Evolutionary conservation across 148 eudicot genomes (phyloP).

Genomic region (Chenopodium suecicum): DNA sequence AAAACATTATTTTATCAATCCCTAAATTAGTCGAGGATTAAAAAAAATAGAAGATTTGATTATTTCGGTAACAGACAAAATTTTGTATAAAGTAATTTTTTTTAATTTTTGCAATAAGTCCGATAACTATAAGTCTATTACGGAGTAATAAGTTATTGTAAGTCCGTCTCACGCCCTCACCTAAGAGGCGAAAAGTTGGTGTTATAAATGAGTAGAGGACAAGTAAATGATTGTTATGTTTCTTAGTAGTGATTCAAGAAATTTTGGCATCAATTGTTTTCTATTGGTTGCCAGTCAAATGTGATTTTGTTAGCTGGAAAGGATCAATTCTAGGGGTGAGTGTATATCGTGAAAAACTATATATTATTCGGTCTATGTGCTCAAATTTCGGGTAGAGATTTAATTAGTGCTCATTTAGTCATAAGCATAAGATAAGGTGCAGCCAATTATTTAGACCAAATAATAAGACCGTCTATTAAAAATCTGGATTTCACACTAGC

Average conservation of each 20-base stretch:
- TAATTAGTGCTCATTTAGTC: background rate
- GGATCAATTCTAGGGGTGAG: background rate
- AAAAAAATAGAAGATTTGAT: no score
- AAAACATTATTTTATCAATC: no score
- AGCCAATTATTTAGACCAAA: background rate
- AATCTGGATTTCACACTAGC: background rate
- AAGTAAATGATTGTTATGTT: background rate
- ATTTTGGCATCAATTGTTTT: background rate
- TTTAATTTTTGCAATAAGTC: no score
- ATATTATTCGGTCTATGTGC: background rate
- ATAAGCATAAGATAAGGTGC: background rate
- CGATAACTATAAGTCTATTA: no score
- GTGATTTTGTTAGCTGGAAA: background rate
- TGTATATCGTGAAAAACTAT: background rate
- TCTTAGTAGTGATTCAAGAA: no score
- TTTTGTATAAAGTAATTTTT: no score
- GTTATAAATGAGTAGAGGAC: background rate
- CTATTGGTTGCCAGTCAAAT: background rate
- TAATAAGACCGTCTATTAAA: background rate
- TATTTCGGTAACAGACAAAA: no score
- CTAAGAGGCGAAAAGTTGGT: no score
- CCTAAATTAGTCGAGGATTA: no score
- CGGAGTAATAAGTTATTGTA: no score
- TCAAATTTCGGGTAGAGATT: background rate
- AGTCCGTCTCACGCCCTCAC: no score